A percentile compares a stretch with the other conserved stretches of the same genome.
Conservation (phyloP, 1,284 basidiomycete species). For the Boletus mariae region DNA sequence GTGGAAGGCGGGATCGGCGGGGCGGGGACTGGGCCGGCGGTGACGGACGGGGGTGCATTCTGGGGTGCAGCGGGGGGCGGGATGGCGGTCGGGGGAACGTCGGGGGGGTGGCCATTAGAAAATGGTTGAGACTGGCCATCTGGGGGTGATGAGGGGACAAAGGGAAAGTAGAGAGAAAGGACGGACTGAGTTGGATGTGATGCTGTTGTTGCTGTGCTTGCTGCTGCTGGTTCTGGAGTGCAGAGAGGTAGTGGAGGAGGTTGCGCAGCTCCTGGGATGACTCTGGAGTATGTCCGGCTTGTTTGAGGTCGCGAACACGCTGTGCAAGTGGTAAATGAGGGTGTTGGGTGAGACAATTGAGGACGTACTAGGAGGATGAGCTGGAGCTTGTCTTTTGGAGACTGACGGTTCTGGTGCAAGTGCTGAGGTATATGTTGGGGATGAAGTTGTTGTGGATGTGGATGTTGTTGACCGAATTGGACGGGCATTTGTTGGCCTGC, state of each 20-base stretch:
- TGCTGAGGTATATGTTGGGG: slow-evolving; percentile 5
- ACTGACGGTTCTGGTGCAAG: slow-evolving; percentile 12
- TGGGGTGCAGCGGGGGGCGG: slow-evolving; percentile 12
- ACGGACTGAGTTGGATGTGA: slow-evolving; percentile 32
- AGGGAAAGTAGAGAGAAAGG: neutral
- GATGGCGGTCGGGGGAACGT: slow-evolving; percentile 7
- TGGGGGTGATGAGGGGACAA: slow-evolving; percentile 15
- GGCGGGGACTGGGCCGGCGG: slow-evolving; percentile 28
- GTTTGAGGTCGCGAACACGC: slow-evolving; percentile 33
- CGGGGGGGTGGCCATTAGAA: slow-evolving; percentile 28
- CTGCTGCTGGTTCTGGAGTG: slow-evolving; percentile 30
- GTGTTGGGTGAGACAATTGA: rapidly evolving
- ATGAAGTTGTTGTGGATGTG: slow-evolving; percentile 11
- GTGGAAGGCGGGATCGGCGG: slow-evolving; percentile 40
- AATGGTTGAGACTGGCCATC: slow-evolving; percentile 19
- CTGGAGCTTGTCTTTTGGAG: slow-evolving; percentile 27
- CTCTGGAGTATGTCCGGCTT: slow-evolving; percentile 31
- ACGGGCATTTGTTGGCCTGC: slow-evolving; percentile 28
- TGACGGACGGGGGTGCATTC: slow-evolving; percentile 20
- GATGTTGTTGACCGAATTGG: slow-evolving; percentile 25
- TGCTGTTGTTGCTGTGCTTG: slow-evolving; percentile 29
- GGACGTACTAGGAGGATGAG: slow-evolving; percentile 20
- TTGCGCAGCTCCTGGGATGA: slow-evolving; percentile 28
- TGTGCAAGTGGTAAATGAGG: slow-evolving; percentile 4
- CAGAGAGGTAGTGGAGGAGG: slow-evolving; percentile 25